Base-by-base conservation (phyloP, 306 rosid species). In the Trifolium fragiferum region DNA sequence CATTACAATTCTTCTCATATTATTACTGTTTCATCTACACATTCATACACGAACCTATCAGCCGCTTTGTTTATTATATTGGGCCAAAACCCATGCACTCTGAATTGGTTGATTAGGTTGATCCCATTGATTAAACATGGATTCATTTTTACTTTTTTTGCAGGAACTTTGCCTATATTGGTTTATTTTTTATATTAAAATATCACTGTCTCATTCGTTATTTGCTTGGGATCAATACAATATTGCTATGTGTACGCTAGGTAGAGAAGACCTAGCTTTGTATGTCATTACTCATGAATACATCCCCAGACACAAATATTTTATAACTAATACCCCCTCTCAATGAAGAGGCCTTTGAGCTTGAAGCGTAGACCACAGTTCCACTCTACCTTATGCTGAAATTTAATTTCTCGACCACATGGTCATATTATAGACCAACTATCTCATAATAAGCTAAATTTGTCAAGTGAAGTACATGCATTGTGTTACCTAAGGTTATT, bases 71-170 rank as follows among this genome's bases (percentile, higher is more conserved):
- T 63, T 53, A 64, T 50, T 55, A n/a, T 27, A 37, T 37, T 49
- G 46, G 38, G 66, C 66, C 54, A 18, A 11, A 51, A 55, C 46
- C 16, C 77, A 69, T 32, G 68, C 62, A 9, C 68, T 49, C 32
- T 63, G 37, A 57, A 35, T 68, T 58, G 33, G 50, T 58, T 68
- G 66, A 49, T 68, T 67, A 51, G 46, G 50, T 59, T 68, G 67
- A 61, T 68, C 70, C 66, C 25, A 57, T 50, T 38, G 53, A 38
- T 70, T 50, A 59, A 58, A 23, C 14, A 68, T 80, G 75, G 41
- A 60, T 79, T 35, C 43, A 32, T 43, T 30, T 16, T n/a, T 12
- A 63, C 15, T 47, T n/a, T 60, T 1, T 3, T 51, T 15, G 21
- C 57, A 59, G 21, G 21, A 30, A 32, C 12, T 30, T 33, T 44